Base-by-base conservation (phyloP, 495 filamentous ascomycete species). In the Penicillium roqueforti region DNA sequence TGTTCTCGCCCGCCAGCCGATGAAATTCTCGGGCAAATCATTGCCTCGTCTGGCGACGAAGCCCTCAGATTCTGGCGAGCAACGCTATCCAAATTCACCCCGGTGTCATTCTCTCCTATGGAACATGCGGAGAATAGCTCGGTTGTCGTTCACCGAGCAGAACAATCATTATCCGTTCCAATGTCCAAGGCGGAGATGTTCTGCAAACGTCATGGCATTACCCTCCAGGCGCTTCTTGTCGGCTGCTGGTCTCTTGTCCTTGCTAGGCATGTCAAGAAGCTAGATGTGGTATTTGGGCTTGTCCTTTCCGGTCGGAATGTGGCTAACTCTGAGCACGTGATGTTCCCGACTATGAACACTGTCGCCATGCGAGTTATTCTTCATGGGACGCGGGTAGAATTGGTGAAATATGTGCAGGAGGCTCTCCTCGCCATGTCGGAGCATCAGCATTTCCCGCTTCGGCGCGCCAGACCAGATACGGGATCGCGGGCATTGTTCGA, bases 331-430 rank as follows among this genome's bases (percentile, higher is more conserved):
- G 89, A 95, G 31, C 69, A 76, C 8, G 79, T 87, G 7, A 80
- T 92, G 47, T 93, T 93, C 0, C 92, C 92, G 1, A 67, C 96
- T 4, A 95, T 97, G 77, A 97, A 97, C 68, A 96, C 92, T 0
- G 74, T 96, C 0, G 89, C 92, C 18, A 72, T 73, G 54, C 62
- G 72, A 47, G 62, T 71, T 6, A 67, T 65, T 18, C 61, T 75
- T 2, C 69, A 75, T 51, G 69, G 70, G 1, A 67, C 65, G 13
- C 69, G 72, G 23, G 18, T 70, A 18, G 64, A 85, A 11, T 63
- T 76, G 8, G 49, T 80, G 8, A 61, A 70, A 23, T 57, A 68
- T 14, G 45, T 68, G n/a, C 70, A 77, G 14, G 82, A 92, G 43
- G 82, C 92, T 22, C 81, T 86, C 41, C 88, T 62, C 3, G 88